Percentiles rank a stretch among this genome's conserved stretches.
phyloP scores from a whole-genome alignment of 495 filamentous ascomycete species.

The Hypoxylon subgilvum region DNA sequence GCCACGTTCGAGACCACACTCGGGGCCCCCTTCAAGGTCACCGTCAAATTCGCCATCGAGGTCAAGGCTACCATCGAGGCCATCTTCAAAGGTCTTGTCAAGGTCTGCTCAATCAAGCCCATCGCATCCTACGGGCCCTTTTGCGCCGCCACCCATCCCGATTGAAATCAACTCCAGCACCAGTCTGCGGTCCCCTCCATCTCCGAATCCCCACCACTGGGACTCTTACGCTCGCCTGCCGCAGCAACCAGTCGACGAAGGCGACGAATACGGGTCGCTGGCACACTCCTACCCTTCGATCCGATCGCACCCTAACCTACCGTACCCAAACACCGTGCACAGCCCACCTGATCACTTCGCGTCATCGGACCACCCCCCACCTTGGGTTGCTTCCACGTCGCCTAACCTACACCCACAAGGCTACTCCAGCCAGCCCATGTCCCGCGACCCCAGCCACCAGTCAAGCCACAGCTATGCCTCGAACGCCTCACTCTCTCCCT shows the following conservation, averaged over 20 bases:
- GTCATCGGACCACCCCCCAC: conserved; percentile 29
- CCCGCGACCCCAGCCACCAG: conserved; percentile 51
- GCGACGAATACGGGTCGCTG: conserved; percentile 19
- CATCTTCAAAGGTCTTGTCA: conserved; percentile 23
- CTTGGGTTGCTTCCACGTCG: conserved; percentile 30
- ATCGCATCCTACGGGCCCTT: conserved; percentile 31
- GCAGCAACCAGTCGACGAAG: conserved; percentile 24
- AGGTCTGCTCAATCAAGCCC: conserved; percentile 32
- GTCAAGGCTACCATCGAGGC: conserved; percentile 35
- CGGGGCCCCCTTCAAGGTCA: conserved; percentile 5
- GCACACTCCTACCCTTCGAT: conserved; percentile 29
- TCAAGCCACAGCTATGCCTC: conserved; percentile 41
- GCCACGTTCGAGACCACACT: conserved; percentile 11
- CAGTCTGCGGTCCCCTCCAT: conserved; percentile 28
- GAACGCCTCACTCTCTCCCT: conserved; percentile 17
- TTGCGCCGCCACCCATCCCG: conserved; percentile 41
- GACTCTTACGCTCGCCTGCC: conserved; percentile 25
- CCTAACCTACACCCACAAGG: conserved; percentile 45
- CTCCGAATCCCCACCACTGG: conserved; percentile 33
- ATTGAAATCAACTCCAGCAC: conserved; percentile 32
- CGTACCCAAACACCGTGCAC: conserved; percentile 33
- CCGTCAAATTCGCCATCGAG: conserved; percentile 20
- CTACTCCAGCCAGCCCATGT: conserved; percentile 65
- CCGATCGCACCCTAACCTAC: conserved; percentile 34
- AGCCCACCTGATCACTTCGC: conserved; percentile 16